phyloP scores from a whole-genome alignment of 2,329 filamentous ascomycete species.

The Ophiostoma australiae region DNA sequence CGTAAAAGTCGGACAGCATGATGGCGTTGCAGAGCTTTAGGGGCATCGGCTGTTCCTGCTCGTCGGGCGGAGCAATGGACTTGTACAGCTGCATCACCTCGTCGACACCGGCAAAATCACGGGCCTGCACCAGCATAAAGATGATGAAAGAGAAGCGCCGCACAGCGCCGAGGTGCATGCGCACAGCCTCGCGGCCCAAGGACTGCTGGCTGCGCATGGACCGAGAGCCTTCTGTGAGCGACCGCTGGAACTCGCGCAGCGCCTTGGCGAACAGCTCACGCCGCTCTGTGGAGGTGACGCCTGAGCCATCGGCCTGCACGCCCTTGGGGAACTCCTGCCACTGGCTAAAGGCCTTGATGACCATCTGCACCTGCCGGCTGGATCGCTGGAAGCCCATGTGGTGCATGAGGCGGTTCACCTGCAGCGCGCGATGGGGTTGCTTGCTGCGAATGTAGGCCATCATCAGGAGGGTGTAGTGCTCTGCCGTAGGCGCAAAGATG shows the following conservation, averaged over 20 bases:
- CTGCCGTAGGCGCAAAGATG: conserved; percentile 43
- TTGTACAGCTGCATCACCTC: conserved; percentile 46
- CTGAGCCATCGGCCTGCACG: conserved; percentile 19
- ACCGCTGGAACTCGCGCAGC: conserved; percentile 40
- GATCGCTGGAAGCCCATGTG: conserved; percentile 40
- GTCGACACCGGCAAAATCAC: conserved; percentile 37
- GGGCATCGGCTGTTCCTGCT: conserved; percentile 40
- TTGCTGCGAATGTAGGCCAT: conserved; percentile 45
- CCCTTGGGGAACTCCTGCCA: conserved; percentile 33
- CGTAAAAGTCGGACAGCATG: conserved; percentile 61
- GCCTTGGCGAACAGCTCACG: conserved; percentile 34
- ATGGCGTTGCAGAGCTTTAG: conserved; percentile 56
- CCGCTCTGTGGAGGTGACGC: conserved; percentile 21
- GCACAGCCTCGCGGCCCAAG: conserved; percentile 2
- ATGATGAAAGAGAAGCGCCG: conserved; percentile 40
- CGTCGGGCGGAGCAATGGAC: conserved; percentile 35
- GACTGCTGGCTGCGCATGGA: neutral
- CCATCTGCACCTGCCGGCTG: conserved; percentile 41
- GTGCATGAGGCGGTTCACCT: conserved; percentile 43
- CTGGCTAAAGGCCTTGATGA: conserved; percentile 40
- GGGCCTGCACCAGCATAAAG: conserved; percentile 41
- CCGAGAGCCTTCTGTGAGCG: conserved; percentile 32
- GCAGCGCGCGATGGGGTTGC: conserved; percentile 41
- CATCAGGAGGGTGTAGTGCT: conserved; percentile 53
- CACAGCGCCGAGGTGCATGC: conserved; percentile 30